Percentiles rank a stretch among this genome's conserved stretches.
Evolutionary conservation across 495 filamentous ascomycete species (phyloP).

Genomic region (Lasiosphaeria miniovina): DNA sequence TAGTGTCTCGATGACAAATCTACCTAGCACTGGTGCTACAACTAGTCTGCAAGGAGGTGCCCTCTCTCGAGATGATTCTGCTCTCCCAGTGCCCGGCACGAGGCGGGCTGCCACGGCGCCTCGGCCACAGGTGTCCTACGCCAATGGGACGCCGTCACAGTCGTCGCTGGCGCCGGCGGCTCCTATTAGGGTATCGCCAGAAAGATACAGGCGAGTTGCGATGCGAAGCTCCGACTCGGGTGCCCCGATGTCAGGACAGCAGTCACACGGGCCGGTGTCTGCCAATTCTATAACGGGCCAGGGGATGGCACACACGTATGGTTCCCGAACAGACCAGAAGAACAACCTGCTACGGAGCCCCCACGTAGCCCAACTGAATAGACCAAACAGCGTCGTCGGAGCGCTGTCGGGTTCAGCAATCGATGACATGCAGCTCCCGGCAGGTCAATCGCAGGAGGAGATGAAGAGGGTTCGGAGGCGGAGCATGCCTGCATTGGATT

Average conservation of each 20-base stretch:
- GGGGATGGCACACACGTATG: slow-evolving; percentile 43
- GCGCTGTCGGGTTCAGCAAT: slow-evolving; percentile 34
- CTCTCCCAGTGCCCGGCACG: slow-evolving; percentile 23
- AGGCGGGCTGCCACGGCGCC: slow-evolving; percentile 24
- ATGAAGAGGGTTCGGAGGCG: slow-evolving; percentile 76
- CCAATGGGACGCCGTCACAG: slow-evolving; percentile 31
- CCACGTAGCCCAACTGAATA: slow-evolving; percentile 27
- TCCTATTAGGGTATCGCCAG: slow-evolving; percentile 45
- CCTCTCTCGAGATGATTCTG: slow-evolving; percentile 34
- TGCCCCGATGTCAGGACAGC: slow-evolving; percentile 17
- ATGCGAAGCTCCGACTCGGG: slow-evolving; percentile 41
- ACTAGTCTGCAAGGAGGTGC: slow-evolving; percentile 12
- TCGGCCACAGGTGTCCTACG: slow-evolving; percentile 32
- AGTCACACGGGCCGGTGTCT: slow-evolving; percentile 31
- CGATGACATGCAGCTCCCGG: slow-evolving; percentile 54
- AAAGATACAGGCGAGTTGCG: slow-evolving; percentile 52
- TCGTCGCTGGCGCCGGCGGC: slow-evolving; percentile 36
- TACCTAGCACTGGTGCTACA: slow-evolving; percentile 28
- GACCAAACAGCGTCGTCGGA: slow-evolving; percentile 48
- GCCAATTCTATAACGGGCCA: slow-evolving; percentile 29
- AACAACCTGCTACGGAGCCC: slow-evolving; percentile 31
- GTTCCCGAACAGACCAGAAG: slow-evolving; percentile 28
- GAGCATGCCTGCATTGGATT: slow-evolving; percentile 79
- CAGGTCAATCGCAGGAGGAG: slow-evolving; percentile 52
- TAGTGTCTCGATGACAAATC: slow-evolving; percentile 54